phyloP scores from a whole-genome alignment of 352 stramenopile genomes.

The Elongisporangium prolatum region DNA sequence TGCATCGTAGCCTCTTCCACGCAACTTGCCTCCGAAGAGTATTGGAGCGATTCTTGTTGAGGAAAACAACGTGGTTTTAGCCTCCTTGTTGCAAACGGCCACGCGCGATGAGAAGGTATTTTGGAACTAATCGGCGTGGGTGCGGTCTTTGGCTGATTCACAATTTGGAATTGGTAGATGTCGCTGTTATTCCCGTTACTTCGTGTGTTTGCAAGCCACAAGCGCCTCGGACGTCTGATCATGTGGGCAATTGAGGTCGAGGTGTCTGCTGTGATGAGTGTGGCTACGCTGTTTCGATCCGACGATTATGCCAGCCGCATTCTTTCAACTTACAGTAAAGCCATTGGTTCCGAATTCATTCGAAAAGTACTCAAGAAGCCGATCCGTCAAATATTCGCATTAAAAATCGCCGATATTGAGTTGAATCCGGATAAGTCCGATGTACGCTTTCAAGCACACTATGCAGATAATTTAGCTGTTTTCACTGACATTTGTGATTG shows the following conservation, averaged over 20 bases:
- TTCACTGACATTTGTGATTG: neutral
- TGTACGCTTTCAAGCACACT: constrained; percentile 11
- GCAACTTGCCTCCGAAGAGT: constrained; percentile 19
- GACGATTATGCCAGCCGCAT: constrained; percentile 71
- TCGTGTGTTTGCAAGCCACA: constrained; percentile 56
- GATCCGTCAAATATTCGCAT: constrained; percentile 52
- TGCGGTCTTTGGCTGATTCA: neutral
- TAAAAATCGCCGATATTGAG: constrained; percentile 73
- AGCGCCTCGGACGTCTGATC: constrained; percentile 55
- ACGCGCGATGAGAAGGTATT: constrained; percentile 66
- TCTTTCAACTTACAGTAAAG: constrained; percentile 75
- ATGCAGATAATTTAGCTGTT: neutral
- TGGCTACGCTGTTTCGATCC: constrained; percentile 74
- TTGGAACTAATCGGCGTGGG: neutral
- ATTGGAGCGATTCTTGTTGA: constrained; percentile 53
- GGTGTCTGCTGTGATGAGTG: constrained; percentile 63
- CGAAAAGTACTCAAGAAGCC: constrained; percentile 51
- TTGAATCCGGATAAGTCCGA: constrained; percentile 61
- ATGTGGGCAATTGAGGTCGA: constrained; percentile 77
- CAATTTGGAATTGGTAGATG: constrained; percentile 24
- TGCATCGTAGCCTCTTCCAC: neutral
- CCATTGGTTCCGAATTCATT: constrained; percentile 67
- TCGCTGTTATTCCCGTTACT: constrained; percentile 54
- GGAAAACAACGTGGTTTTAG: constrained; percentile 68
- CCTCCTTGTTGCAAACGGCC: constrained; percentile 71